These are phyloP conservation scores for Podila verticillata DNA, from an alignment of 192 early-diverging fungal species.

Conservation along the genomic window DNA sequence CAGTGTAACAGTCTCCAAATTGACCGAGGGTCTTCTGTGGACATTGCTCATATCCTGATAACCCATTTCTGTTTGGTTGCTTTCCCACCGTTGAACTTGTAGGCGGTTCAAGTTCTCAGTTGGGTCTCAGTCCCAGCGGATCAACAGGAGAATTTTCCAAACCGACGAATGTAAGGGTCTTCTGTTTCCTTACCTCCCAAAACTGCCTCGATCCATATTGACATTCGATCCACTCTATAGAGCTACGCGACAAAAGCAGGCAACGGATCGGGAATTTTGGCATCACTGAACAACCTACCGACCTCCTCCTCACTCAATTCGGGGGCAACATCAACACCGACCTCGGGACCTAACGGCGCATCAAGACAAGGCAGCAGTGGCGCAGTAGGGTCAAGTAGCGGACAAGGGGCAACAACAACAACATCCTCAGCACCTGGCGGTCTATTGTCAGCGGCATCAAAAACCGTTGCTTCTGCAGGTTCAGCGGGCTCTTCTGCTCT, in stretches of 20 bases:
- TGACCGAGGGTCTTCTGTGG: too few relatives aligned
- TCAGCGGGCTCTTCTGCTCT: neutral
- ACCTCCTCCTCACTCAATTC: constrained; percentile 13
- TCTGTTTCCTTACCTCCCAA: neutral
- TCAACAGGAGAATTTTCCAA: constrained; percentile 29
- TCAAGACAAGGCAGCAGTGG: constrained; percentile 9
- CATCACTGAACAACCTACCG: constrained; percentile 44
- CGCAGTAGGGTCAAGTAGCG: constrained; percentile 3
- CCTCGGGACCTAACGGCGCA: neutral
- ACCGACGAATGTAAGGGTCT: constrained; percentile 26
- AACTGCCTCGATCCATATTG: neutral
- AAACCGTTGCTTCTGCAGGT: neutral
- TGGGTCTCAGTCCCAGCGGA: constrained; percentile 14
- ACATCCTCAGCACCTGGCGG: constrained; percentile 10
- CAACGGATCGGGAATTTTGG: constrained; percentile 33
- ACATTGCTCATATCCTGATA: too few relatives aligned
- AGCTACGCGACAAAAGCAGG: constrained; percentile 54
- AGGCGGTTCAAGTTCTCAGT: constrained; percentile 41
- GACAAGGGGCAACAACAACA: neutral
- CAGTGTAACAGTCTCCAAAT: too few relatives aligned
- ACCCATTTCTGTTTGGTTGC: neutral
- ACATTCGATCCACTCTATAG: constrained; percentile 4
- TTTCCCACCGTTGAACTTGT: neutral
- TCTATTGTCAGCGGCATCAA: constrained; percentile 7
- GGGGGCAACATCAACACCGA: constrained; percentile 27